A percentile compares a stretch with the other conserved stretches of the same genome.
Conservation (phyloP, 352 stramenopile genomes). For the Phytophthora pluvialis region DNA sequence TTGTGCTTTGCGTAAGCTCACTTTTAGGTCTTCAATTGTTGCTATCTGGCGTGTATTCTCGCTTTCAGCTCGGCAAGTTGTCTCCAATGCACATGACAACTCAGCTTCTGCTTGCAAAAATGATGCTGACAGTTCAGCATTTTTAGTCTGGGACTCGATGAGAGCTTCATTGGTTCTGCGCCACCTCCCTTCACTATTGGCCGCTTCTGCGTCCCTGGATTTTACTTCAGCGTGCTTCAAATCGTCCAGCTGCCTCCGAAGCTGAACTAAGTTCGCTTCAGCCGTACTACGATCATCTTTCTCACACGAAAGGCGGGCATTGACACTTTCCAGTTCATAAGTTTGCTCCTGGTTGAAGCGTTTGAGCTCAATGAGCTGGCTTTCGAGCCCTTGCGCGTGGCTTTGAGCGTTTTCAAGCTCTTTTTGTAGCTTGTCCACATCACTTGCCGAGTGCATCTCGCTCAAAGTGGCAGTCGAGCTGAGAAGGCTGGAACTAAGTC, state of each 20-base stretch:
- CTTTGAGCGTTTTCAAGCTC: conserved; percentile 11
- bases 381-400: background rate
- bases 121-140: conserved; percentile 7
- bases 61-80: background rate
- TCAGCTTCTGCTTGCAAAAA: conserved; percentile 2
- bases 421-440: background rate
- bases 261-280: background rate
- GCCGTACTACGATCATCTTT: background rate
- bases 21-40: conserved; percentile 7
- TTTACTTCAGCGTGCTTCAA: background rate
- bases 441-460: background rate
- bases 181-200: background rate
- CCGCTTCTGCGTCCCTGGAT: background rate
- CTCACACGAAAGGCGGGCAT: conserved; percentile 5
- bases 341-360: conserved; percentile 4
- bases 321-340: conserved; percentile 13
- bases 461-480: too few species aligned
- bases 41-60: background rate
- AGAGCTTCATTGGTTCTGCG: background rate
- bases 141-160: background rate
- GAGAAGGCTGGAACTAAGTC: too few species aligned
- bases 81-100: conserved; percentile 3
- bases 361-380: conserved; percentile 11
- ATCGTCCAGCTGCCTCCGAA: background rate
- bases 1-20: conserved; percentile 5